Conservation (phyloP, 805 yeast species). For the Zygotorulaspora danielsina region DNA sequence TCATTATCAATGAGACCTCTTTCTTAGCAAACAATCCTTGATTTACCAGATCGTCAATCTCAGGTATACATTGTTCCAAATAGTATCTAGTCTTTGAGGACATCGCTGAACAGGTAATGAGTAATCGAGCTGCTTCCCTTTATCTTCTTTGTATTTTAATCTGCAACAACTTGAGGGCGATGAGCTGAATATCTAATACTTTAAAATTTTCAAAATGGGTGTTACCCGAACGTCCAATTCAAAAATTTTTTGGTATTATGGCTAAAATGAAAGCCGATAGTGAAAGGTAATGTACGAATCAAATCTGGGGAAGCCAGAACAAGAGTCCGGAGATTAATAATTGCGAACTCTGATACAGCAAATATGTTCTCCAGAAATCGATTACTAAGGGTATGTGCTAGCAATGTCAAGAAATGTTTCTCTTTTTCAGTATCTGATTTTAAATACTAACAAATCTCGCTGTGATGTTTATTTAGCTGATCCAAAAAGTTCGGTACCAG, state of each 20-base stretch:
- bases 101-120: too few species aligned
- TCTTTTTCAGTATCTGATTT: background rate
- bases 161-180: slow-evolving; percentile 4
- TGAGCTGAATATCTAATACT: slow-evolving; percentile 16
- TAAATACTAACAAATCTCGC: slow-evolving; percentile 6
- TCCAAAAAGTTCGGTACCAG: slow-evolving; percentile 13
- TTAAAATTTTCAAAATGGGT: slow-evolving; percentile 13
- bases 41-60: slow-evolving; percentile 78
- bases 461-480: slow-evolving; percentile 2
- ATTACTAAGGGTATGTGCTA: slow-evolving; percentile 9
- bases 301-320: too few species aligned
- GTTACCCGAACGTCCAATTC: slow-evolving; percentile 6
- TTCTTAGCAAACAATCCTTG: slow-evolving; percentile 77
- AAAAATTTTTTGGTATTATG: slow-evolving; percentile 6
- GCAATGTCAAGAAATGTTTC: background rate
- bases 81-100: slow-evolving; percentile 54
- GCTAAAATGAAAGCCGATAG: too few species aligned
- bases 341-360: too few species aligned
- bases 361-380: slow-evolving; percentile 3
- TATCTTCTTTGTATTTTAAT: background rate
- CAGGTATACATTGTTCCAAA: slow-evolving; percentile 76
- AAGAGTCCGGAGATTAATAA: background rate
- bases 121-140: too few species aligned
- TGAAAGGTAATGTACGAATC: too few species aligned
- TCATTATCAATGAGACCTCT: slow-evolving; percentile 81